Percentiles rank a stretch among this genome's conserved stretches.
Conservation (phyloP, 345 rosid genomes). For the Euphorbia tirucalli region DNA sequence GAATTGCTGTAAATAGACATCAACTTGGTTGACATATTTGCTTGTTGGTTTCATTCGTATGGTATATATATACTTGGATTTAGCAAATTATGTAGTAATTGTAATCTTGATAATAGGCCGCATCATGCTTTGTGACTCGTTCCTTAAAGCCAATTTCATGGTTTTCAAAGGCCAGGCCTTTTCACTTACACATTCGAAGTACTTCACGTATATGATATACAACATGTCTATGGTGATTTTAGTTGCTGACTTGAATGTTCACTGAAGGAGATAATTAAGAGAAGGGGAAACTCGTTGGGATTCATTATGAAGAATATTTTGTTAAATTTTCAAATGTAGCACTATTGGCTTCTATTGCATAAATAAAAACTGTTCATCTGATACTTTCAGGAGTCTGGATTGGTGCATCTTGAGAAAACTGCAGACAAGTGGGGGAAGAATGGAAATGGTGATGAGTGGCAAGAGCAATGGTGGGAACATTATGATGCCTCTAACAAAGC, state of each 20-base stretch:
- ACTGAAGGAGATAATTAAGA: neutral
- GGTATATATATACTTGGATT: neutral
- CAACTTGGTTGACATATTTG: neutral
- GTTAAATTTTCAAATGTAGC: neutral
- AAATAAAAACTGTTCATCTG: neutral
- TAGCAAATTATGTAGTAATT: neutral
- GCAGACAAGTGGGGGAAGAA: slow-evolving; percentile 99
- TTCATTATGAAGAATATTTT: neutral
- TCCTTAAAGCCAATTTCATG: neutral
- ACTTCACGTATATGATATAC: neutral
- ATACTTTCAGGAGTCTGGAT: slow-evolving; percentile 54
- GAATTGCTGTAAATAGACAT: neutral
- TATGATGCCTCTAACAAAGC: slow-evolving; percentile 77
- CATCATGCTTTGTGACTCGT: neutral
- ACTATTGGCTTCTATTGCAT: neutral
- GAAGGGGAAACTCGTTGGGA: neutral
- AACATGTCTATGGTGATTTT: too few relatives aligned
- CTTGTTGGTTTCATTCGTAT: neutral
- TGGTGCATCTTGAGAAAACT: slow-evolving; percentile 79
- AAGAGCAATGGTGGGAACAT: slow-evolving; percentile 94
- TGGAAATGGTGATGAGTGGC: slow-evolving; percentile 83
- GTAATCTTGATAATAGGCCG: neutral
- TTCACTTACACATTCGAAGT: neutral
- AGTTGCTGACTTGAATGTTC: neutral
- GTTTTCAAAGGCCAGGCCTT: neutral